Evolutionary conservation across 768 basidiomycete species (phyloP).

Genomic region (Tulasnella sp.): DNA sequence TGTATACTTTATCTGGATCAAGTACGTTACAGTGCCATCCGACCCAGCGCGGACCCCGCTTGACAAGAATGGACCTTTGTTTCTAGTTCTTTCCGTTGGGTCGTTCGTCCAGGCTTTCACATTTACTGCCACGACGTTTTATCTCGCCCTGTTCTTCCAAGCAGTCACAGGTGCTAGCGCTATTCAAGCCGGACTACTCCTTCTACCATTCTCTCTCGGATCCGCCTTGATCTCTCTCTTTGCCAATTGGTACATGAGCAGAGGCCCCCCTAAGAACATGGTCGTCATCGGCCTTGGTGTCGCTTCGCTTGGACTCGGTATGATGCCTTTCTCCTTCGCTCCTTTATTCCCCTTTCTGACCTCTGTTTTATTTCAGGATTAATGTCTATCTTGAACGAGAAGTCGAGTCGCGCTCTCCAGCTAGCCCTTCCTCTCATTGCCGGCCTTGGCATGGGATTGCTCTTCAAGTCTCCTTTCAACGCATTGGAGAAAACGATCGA

Average conservation of each 20-base stretch:
- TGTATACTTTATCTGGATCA: slow-evolving; percentile 29
- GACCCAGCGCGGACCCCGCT: neutral
- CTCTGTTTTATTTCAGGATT: slow-evolving; percentile 38
- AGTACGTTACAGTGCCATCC: slow-evolving; percentile 53
- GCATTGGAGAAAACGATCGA: slow-evolving; percentile 58
- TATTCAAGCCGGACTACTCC: slow-evolving; percentile 56
- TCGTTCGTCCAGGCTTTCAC: slow-evolving; percentile 74
- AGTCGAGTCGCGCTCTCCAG: slow-evolving; percentile 37
- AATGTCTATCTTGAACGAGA: slow-evolving; percentile 48
- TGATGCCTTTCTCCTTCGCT: slow-evolving; percentile 20
- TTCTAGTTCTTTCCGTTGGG: slow-evolving; percentile 28
- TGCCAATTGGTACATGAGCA: slow-evolving; percentile 71
- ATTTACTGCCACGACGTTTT: slow-evolving; percentile 78
- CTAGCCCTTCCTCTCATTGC: slow-evolving; percentile 53
- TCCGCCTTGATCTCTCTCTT: slow-evolving; percentile 79
- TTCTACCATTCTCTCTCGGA: slow-evolving; percentile 77
- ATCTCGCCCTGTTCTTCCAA: slow-evolving; percentile 77
- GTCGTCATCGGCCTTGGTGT: slow-evolving; percentile 54
- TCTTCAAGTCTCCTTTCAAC: slow-evolving; percentile 79
- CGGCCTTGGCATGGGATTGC: slow-evolving; percentile 69
- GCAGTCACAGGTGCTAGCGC: slow-evolving; percentile 61
- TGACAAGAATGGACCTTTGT: neutral
- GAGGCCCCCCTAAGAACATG: slow-evolving; percentile 43
- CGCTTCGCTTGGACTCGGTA: slow-evolving; percentile 65
- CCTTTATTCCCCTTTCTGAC: neutral